A percentile compares a stretch with the other conserved stretches of the same genome.
These are phyloP conservation scores for Annulohypoxylon nitens DNA, from an alignment of 495 filamentous ascomycete genomes.

Conservation along the genomic window DNA sequence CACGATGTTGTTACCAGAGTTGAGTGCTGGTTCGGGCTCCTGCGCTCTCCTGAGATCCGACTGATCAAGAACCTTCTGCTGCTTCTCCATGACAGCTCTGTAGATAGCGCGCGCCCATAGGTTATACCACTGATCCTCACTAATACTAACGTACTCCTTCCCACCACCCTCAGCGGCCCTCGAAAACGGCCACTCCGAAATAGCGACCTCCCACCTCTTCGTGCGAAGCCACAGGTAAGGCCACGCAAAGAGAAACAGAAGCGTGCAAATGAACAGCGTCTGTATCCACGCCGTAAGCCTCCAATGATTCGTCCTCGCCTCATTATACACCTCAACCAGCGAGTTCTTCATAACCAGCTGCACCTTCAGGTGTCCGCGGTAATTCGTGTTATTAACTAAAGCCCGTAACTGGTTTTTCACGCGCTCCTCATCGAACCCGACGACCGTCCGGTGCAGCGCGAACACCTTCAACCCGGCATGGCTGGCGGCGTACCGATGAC, in stretches of 20 bases:
- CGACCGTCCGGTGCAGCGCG: slow-evolving; percentile 61
- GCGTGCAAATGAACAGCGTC: slow-evolving; percentile 70
- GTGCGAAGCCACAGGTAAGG: slow-evolving; percentile 73
- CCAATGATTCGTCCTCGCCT: slow-evolving; percentile 67
- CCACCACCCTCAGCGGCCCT: slow-evolving; percentile 38
- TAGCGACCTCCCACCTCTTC: slow-evolving; percentile 70
- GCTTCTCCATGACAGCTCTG: slow-evolving; percentile 58
- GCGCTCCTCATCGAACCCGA: slow-evolving; percentile 63
- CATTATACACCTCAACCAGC: slow-evolving; percentile 67
- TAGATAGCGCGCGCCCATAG: slow-evolving; percentile 60
- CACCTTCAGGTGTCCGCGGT: slow-evolving; percentile 67
- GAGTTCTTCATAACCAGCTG: slow-evolving; percentile 64
- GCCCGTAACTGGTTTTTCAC: slow-evolving; percentile 59
- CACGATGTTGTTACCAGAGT: slow-evolving; percentile 41
- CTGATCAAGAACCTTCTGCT: slow-evolving; percentile 57
- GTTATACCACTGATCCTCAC: slow-evolving; percentile 63
- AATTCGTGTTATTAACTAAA: slow-evolving; percentile 69
- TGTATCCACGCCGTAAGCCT: slow-evolving; percentile 68
- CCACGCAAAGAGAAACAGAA: slow-evolving; percentile 74
- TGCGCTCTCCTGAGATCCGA: slow-evolving; percentile 56
- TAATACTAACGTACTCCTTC: slow-evolving; percentile 61
- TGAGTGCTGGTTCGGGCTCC: slow-evolving; percentile 47
- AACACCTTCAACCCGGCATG: slow-evolving; percentile 65
- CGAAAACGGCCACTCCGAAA: slow-evolving; percentile 67
- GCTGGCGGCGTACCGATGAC: slow-evolving; percentile 66